phyloP scores from a whole-genome alignment of 345 rosid genomes.

The Melaleuca quinquenervia region DNA sequence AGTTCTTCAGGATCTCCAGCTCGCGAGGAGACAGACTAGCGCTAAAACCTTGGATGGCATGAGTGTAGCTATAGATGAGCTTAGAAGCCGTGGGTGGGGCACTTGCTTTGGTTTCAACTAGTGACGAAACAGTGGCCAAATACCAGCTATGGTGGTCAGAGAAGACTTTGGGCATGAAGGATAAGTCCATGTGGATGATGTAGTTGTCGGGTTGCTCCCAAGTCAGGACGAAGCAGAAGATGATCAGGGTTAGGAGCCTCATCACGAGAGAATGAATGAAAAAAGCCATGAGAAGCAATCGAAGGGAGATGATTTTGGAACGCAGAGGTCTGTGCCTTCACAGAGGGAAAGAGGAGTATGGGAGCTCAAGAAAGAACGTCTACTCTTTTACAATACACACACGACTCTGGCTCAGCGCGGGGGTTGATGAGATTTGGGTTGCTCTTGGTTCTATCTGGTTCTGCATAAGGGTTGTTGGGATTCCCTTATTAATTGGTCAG shows the following conservation, averaged over 20 bases:
- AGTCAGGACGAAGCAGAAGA: neutral
- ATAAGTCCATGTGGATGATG: constrained; percentile 32
- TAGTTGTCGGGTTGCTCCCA: constrained; percentile 17
- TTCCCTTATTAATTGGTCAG: too few relatives aligned
- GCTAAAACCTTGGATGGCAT: constrained; percentile 36
- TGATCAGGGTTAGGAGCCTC: neutral
- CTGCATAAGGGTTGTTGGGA: too few relatives aligned
- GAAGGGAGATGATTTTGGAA: neutral
- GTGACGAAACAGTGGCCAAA: constrained; percentile 20
- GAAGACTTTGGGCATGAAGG: constrained; percentile 31
- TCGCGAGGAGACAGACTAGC: constrained; percentile 23
- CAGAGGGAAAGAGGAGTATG: neutral
- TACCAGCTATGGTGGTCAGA: constrained; percentile 18
- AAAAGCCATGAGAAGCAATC: neutral
- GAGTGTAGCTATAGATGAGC: constrained; percentile 19
- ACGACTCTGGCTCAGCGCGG: too few relatives aligned
- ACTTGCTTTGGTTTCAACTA: neutral
- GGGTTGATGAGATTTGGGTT: too few relatives aligned
- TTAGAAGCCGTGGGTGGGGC: neutral
- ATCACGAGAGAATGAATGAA: neutral
- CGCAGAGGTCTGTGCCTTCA: neutral
- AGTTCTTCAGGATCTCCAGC: constrained; percentile 19
- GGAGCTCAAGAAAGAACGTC: neutral
- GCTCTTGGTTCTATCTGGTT: too few relatives aligned
- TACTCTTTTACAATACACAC: neutral